These are phyloP conservation scores for Trichosporon faecale DNA, from an alignment of 1,284 basidiomycete genomes.

Conservation along the genomic window DNA sequence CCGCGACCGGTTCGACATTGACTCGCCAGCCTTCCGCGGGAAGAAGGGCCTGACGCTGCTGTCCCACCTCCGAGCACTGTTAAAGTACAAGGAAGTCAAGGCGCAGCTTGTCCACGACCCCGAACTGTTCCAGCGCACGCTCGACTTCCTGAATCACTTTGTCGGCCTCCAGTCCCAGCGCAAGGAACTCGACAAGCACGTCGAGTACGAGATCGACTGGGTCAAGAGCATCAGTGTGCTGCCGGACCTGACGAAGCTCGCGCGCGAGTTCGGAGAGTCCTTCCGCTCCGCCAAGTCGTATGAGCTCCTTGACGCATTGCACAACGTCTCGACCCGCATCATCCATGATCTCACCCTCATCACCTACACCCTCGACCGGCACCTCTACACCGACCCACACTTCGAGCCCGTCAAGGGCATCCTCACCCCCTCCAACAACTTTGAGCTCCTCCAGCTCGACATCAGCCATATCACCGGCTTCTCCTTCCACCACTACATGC, in stretches of 20 bases:
- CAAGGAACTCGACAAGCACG: conserved; percentile 73
- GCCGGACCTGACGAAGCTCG: conserved; percentile 77
- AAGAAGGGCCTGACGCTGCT: conserved; percentile 91
- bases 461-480: conserved; percentile 56
- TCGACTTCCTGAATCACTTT: conserved; percentile 75
- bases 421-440: conserved; percentile 24
- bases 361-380: conserved; percentile 58
- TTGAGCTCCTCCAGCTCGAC: conserved; percentile 64
- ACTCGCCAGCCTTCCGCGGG: conserved; percentile 79
- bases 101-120: conserved; percentile 66
- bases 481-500: conserved; percentile 85
- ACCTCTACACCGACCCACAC: conserved; percentile 61
- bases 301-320: conserved; percentile 67
- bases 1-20: conserved; percentile 62
- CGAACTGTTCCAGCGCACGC: conserved; percentile 59
- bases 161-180: conserved; percentile 86
- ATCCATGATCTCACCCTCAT: conserved; percentile 58
- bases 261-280: conserved; percentile 81
- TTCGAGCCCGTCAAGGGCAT: conserved; percentile 57
- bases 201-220: conserved; percentile 95
- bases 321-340: conserved; percentile 68
- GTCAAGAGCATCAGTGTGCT: conserved; percentile 90
- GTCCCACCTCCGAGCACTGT: conserved; percentile 64
- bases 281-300: conserved; percentile 57
- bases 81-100: conserved; percentile 71